Evolutionary conservation across 1,284 basidiomycete genomes (phyloP).

Genomic region (Kwoniella shivajii): DNA sequence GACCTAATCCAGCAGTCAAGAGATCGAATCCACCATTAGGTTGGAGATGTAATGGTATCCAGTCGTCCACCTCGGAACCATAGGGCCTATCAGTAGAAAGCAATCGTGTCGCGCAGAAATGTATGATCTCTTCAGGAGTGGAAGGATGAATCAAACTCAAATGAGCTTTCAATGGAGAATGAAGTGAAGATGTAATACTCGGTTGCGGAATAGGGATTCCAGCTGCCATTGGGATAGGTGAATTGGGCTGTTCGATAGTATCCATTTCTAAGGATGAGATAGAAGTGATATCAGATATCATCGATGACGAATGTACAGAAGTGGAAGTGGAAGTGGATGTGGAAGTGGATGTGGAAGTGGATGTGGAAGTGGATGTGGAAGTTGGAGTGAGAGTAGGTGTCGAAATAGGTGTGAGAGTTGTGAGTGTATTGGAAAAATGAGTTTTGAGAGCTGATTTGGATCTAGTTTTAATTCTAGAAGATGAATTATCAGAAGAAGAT

Average conservation of each 20-base stretch:
- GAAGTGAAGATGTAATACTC: conserved; percentile 18
- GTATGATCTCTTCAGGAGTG: conserved; percentile 22
- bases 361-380: conserved; percentile 4
- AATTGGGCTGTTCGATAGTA: too few relatives aligned
- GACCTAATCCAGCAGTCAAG: conserved; percentile 24
- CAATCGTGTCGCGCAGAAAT: conserved; percentile 37
- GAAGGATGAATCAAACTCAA: conserved; percentile 29
- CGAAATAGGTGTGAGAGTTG: too few relatives aligned
- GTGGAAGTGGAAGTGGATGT: neutral
- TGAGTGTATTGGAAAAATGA: neutral
- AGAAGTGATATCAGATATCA: neutral
- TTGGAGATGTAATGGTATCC: conserved; percentile 11
- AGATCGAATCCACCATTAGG: conserved; percentile 22
- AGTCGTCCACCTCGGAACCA: conserved; percentile 29
- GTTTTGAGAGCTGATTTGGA: neutral
- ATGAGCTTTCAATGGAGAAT: conserved; percentile 29
- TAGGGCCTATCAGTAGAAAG: conserved; percentile 35
- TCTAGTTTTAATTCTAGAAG: neutral
- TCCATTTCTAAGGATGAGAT: neutral
- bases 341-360: neutral
- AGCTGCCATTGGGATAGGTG: neutral
- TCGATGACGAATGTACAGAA: neutral
- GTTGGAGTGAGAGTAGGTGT: neutral
- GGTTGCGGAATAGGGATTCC: neutral
- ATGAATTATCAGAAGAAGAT: too few relatives aligned